phyloP scores from a whole-genome alignment of 2,329 filamentous ascomycete species.

The Fusarium sp. region DNA sequence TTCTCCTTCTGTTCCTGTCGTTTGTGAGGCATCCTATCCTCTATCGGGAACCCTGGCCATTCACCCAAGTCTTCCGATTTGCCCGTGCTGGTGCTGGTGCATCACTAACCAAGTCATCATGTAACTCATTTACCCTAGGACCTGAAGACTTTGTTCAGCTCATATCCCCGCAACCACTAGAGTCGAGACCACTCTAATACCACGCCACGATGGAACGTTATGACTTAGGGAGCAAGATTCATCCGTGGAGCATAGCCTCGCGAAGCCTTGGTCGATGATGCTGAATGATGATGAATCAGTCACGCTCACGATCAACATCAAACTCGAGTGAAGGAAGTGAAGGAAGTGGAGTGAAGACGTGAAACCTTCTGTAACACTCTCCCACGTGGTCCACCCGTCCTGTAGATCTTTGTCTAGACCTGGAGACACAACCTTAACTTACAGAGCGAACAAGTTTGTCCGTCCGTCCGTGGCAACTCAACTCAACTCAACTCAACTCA shows the following conservation, averaged over 20 bases:
- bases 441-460: background rate
- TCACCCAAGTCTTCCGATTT: conserved; percentile 23
- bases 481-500: background rate
- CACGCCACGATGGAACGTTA: conserved; percentile 16
- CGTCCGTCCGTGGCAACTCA: background rate
- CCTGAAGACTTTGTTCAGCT: background rate
- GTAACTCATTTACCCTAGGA: conserved; percentile 3
- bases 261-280: background rate
- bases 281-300: background rate
- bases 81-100: background rate
- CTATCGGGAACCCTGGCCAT: conserved; percentile 4
- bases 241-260: background rate
- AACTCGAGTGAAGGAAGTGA: background rate
- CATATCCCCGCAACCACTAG: background rate
- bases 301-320: conserved; percentile 24
- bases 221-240: background rate
- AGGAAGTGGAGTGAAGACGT: background rate
- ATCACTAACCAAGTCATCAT: background rate
- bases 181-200: conserved; percentile 20
- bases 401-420: conserved; percentile 5
- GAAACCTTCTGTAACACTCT: conserved; percentile 26
- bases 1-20: conserved; percentile 21
- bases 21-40: conserved; percentile 22
- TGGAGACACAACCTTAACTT: conserved; percentile 15
- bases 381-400: conserved; percentile 33